Base-by-base conservation (phyloP, 2,329 filamentous ascomycete species). In the Paraconiothyrium sp. region DNA sequence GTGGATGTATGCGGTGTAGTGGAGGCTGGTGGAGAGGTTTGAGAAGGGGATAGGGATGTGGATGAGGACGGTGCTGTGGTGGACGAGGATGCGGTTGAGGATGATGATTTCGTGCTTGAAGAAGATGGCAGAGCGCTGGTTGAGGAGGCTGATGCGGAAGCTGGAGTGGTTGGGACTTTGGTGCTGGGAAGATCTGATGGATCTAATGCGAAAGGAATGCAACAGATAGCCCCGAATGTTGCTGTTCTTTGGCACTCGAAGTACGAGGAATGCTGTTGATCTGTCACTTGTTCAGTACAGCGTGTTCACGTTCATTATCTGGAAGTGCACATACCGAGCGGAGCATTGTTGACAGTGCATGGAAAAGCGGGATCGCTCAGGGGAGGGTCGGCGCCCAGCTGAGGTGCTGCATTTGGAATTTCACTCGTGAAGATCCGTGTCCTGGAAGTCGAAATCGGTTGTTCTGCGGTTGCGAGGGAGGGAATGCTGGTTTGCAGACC, bases 341-440 rank as follows among this genome's bases (percentile, higher is more conserved):
- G 54, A 56, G 32, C 37, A n/a, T 43, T 46, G 13, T 56, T 56
- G 13, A 27, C 27, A 10, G 50, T 4, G 30, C 50, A 54, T n/a
- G 27, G 37, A 55, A n/a, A 11, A 5, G 39, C 14, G 34, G 16
- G 20, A 32, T 41, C 16, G 24, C 41, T 43, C n/a, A 24, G 16
- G 13, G 39, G 16, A 55, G 14, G 27, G 32, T 34, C 39, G n/a
- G 24, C 37, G 22, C 27, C 37, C 4, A 46, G 27, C 9, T 55
- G 52, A 32, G 39, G 30, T 22, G 9, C 24, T 22, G n/a, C 52
- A 34, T 14, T 22, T 13, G 39, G 39, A 10, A 22, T 16, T 35
- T 10, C 13, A 22, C n/a, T 44, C 5, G 22, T 34, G 2, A 32
- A 3, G 2, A 34, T 14, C 34, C 39, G 22, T 3, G 8, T 54